Base-by-base conservation (phyloP, 139 green algal species). In the Picochlorum costavermella region DNA sequence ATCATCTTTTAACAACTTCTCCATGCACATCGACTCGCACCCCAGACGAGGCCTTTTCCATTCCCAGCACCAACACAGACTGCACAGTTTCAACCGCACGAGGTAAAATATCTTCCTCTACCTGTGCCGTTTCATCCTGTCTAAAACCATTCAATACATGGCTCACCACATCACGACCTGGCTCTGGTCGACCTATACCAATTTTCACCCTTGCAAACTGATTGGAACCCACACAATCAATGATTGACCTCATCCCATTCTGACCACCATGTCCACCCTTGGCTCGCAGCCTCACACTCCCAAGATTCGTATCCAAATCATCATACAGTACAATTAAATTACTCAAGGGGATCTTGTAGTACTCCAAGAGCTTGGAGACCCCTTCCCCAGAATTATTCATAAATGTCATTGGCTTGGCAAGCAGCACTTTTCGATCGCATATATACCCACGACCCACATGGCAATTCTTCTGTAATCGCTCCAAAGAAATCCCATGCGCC, bases 241-340 rank as follows among this genome's bases (percentile, higher is more conserved):
- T 84, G 62, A 97, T 93, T 75, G 73, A 89, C 40, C 86, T 77
- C 72, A 97, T 87, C 40, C 90, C 92, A 70, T 98, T 98, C 79
- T 98, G 92, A 3, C 92, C 92, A 8, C 91, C 92, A 72, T 95
- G 86, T 0, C 90, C 88, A 5, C 91, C 92, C 49, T 86, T 88
- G 16, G 65, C 58, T 10, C 82, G 70, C 58, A 97, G 68, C 44
- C 81, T 72, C 40, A 91, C 72, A 17, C 61, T 62, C 0, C 68
- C 88, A 2, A 71, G 55, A 29, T 75, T 61, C 14, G 78, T 56
- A 65, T 95, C 88, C 9, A 98, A 70, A 73, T 98, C 92, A 63
- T 98, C 92, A 44, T 85, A 86, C 3, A 97, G 31, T 3, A 92
- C 85, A 20, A 94, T 72, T 30, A 87, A 57, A 25, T 73, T 68